Evolutionary conservation across 2,329 filamentous ascomycete genomes (phyloP), one percentile per base, ranked within the genome.

Genomic region (Pseudogymnoascus sp.): DNA sequence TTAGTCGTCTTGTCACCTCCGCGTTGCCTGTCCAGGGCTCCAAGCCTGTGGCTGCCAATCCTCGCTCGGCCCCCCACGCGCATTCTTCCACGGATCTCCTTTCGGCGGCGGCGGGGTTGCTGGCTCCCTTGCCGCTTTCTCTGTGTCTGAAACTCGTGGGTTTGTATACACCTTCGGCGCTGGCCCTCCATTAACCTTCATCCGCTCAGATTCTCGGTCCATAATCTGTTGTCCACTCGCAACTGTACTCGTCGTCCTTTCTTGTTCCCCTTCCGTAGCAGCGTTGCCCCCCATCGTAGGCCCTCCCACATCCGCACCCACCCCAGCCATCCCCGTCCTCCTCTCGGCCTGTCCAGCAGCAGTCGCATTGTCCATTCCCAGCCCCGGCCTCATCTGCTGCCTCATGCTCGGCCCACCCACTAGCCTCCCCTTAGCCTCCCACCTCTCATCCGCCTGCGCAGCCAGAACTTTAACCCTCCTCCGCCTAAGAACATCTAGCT

Each of bases 381-480:
- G 62, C 2, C 71, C 64, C 29, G 74, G 73, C 40, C 71, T 63
- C 0, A 72, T 68, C 62, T 75, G 73, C 62, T 75, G 73, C 18
- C 34, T 39, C 47, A 45, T 11, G 2, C 70, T 73, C 0, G 76
- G 76, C 23, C 72, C 72, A 64, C 80, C 79, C 68, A 80, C 72
- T 29, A 82, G 71, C 64, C 80, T 79, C 1, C 80, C 78, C 73
- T 86, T 86, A 5, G 83, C 82, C 31, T 79, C 82, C 86, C 86
- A 89, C 39, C 84, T 77, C 29, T 82, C 83, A 69, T 89, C 85
- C 1, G 86, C 86, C 71, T 83, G 75, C 14, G 83, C 83, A 11
- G 84, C 86, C 14, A 87, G 77, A 5, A 78, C 66, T 71, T 80
- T 81, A 67, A 87, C 79, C 64, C 79, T 77, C 61, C 77, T 75